Conservation (phyloP, 108 stramenopile species). For the Skeletonema potamos region DNA sequence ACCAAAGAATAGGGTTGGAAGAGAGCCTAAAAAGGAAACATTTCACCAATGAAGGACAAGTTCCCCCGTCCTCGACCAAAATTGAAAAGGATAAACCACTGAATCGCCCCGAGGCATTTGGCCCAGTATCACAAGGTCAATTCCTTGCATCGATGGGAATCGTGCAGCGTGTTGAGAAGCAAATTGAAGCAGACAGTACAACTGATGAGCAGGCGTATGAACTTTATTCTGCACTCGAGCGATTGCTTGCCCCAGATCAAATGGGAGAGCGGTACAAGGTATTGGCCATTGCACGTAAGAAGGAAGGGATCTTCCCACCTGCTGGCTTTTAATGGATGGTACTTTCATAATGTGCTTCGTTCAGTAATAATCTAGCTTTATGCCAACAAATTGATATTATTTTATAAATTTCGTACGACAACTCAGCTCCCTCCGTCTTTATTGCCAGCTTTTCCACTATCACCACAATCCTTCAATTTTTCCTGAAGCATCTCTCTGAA, state of each 20-base stretch:
- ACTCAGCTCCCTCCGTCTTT: neutral
- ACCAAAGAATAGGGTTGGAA: constrained; percentile 28
- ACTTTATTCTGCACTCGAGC: constrained; percentile 77
- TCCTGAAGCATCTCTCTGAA: constrained; percentile 86
- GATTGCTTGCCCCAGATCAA: constrained; percentile 85
- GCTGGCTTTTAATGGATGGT: constrained; percentile 48
- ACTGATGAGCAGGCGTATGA: constrained; percentile 86
- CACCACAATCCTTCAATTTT: constrained; percentile 51
- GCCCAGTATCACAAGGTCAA: constrained; percentile 88
- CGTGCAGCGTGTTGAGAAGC: constrained; percentile 68
- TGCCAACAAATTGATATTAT: neutral
- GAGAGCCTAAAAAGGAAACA: constrained; percentile 36
- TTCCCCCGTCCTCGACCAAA: neutral
- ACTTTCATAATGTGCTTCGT: neutral
- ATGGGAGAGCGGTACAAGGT: constrained; percentile 92
- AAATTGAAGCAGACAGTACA: constrained; percentile 78
- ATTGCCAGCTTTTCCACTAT: constrained; percentile 11
- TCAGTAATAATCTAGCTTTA: neutral
- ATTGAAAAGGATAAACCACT: neutral
- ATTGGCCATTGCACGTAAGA: constrained; percentile 71
- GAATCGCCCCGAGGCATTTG: constrained; percentile 61
- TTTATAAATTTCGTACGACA: neutral
- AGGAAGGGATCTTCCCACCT: constrained; percentile 47
- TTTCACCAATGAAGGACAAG: neutral
- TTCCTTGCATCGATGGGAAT: constrained; percentile 93